A percentile compares a stretch with the other conserved stretches of the same genome.
Conservation (phyloP, 768 basidiomycete species). For the Calocybe cyanea region DNA sequence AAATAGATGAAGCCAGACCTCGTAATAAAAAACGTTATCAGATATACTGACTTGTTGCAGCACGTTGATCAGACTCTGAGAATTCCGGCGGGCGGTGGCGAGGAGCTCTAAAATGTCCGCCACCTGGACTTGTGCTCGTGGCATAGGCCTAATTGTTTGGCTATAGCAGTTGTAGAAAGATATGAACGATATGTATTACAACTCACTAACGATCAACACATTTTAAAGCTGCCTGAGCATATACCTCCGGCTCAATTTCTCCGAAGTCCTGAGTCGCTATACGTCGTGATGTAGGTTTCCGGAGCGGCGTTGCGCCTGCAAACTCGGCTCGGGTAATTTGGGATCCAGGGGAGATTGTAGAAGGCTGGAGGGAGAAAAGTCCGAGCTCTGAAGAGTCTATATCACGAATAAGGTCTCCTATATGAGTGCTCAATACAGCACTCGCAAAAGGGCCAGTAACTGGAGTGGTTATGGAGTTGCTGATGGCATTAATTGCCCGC, state of each 20-base stretch:
- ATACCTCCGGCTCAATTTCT: slow-evolving; percentile 69
- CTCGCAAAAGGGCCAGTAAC: slow-evolving; percentile 51
- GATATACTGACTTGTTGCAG: slow-evolving; percentile 28
- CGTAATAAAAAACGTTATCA: too few species aligned
- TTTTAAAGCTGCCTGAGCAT: slow-evolving; percentile 71
- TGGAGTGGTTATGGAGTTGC: slow-evolving; percentile 25
- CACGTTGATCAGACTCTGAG: slow-evolving; percentile 27
- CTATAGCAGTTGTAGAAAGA: slow-evolving; percentile 19
- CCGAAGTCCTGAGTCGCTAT: slow-evolving; percentile 32
- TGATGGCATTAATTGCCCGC: slow-evolving; percentile 46
- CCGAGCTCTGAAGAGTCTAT: slow-evolving; percentile 75
- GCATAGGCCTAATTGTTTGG: slow-evolving; percentile 46
- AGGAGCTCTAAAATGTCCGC: slow-evolving; percentile 37
- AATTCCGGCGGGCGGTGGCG: slow-evolving; percentile 32
- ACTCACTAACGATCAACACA: slow-evolving; percentile 77
- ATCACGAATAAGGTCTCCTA: slow-evolving; percentile 79
- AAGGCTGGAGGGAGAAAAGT: slow-evolving; percentile 58
- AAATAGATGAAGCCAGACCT: slow-evolving; percentile 16
- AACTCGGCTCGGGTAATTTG: slow-evolving; percentile 64
- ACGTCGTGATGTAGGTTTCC: slow-evolving; percentile 37
- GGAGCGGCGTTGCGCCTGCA: slow-evolving; percentile 67
- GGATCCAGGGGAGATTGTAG: slow-evolving; percentile 21
- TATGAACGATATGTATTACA: neutral
- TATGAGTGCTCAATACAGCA: slow-evolving; percentile 58
- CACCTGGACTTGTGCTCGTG: slow-evolving; percentile 45